phyloP scores from a whole-genome alignment of 2,329 filamentous ascomycete genomes.

The Emericellopsis atlantica region DNA sequence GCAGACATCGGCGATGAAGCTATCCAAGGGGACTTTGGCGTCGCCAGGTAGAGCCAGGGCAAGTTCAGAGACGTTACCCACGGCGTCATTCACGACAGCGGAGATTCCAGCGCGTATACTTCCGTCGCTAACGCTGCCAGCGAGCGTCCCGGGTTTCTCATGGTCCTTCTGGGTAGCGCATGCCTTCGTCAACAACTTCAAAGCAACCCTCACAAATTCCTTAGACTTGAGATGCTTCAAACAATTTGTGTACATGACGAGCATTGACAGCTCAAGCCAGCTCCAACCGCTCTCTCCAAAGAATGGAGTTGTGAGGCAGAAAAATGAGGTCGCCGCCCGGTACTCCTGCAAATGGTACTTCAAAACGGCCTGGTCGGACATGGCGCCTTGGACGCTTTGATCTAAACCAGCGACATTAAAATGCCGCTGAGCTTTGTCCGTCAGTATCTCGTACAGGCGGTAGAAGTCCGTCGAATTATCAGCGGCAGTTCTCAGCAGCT shows the following conservation, averaged over 20 bases:
- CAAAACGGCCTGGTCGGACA: slow-evolving; percentile 76
- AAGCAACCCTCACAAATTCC: slow-evolving; percentile 64
- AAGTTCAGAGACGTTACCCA: slow-evolving; percentile 32
- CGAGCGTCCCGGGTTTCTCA: too few species aligned
- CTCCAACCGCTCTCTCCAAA: slow-evolving; percentile 73
- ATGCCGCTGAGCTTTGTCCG: slow-evolving; percentile 71
- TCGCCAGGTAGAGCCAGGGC: slow-evolving; percentile 38
- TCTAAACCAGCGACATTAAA: slow-evolving; percentile 68
- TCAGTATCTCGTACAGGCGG: slow-evolving; percentile 61
- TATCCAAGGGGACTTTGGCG: slow-evolving; percentile 53
- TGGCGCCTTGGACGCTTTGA: slow-evolving; percentile 63
- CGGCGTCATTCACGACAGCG: slow-evolving; percentile 18
- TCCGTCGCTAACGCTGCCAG: too few species aligned
- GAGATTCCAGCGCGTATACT: too few species aligned
- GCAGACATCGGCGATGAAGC: slow-evolving; percentile 60
- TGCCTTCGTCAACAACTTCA: slow-evolving; percentile 62
- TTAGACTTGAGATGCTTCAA: slow-evolving; percentile 63
- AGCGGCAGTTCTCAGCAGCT: slow-evolving; percentile 47
- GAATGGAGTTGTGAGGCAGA: slow-evolving; percentile 65
- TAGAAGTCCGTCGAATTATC: slow-evolving; percentile 53
- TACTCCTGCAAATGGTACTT: slow-evolving; percentile 70
- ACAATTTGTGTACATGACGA: slow-evolving; percentile 76
- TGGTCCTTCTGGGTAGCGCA: slow-evolving; percentile 40
- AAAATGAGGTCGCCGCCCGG: slow-evolving; percentile 60
- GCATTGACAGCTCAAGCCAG: slow-evolving; percentile 66